Evolutionary conservation across 2,329 filamentous ascomycete genomes (phyloP), one percentile per base, ranked within the genome.

Genomic region (Xylariales sp.): DNA sequence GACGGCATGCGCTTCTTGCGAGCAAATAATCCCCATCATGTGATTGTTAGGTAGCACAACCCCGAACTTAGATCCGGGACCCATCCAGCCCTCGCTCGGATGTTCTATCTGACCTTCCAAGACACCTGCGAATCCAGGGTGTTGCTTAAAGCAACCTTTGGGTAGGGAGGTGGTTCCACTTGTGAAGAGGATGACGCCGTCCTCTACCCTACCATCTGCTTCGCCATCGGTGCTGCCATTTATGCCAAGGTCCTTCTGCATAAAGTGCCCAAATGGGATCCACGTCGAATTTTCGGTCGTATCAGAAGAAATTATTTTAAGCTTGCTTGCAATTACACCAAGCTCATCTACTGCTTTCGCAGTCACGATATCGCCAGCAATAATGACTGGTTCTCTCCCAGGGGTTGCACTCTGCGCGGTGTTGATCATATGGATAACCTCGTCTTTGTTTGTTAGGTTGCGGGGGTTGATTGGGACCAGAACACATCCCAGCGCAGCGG

Each of bases 391-490:
- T 29, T 27, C 14, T 19, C 20, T 29, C 10, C 25, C 34, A 5
- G 34, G 34, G 5, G 18, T 27, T 15, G 21, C 23, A 7, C 15
- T 12, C 4, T n/a, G n/a, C 4, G 34, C 34, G 3, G 34, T 37
- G 13, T 37, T 37, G 24, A 37, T 25, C 34, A 37, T 37, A n/a
- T 37, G 34, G 8, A 37, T 13, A 15, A 37, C 34, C 19, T 37
- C 34, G 13, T 28, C 34, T 14, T n/a, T 29, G 17, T 37, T 37
- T 23, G 25, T 27, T 8, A 37, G 34, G 15, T 37, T 37, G 6
- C 34, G 15, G 16, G 34, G 34, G 11, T 37, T 37, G 24, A 37
- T 37, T 4, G 34, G 34, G 6, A 37, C 34, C 15, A 37, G 29
- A n/a, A 37, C 17, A 13, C 23, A 27, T 5, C 34, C 34, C 6